phyloP scores from a whole-genome alignment of 306 rosid genomes.

The Vachellia collinsii region DNA sequence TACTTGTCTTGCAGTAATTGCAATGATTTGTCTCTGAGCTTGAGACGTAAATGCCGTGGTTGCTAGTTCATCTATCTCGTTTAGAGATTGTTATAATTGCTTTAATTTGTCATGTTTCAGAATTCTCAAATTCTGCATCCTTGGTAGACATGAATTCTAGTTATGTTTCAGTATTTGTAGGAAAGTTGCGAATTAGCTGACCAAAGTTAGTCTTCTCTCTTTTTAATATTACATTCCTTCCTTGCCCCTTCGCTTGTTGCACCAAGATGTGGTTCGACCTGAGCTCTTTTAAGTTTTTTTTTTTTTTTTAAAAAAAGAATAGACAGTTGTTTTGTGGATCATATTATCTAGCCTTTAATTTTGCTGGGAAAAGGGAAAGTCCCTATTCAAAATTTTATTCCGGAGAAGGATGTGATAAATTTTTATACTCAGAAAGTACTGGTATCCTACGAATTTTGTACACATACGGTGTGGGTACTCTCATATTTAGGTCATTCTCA shows the following conservation, averaged over 20 bases:
- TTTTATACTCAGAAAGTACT: too few species aligned
- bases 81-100: background rate
- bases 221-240: background rate
- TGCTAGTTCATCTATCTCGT: background rate
- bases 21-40: background rate
- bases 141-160: background rate
- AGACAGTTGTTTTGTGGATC: background rate
- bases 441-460: too few species aligned
- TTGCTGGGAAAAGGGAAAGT: too few species aligned
- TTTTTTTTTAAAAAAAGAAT: background rate
- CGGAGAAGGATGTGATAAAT: too few species aligned
- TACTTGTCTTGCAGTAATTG: background rate
- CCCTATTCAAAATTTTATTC: too few species aligned
- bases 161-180: background rate
- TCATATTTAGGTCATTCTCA: too few species aligned
- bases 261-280: background rate
- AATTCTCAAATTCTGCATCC: background rate
- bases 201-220: background rate
- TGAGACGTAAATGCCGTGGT: background rate
- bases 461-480: too few species aligned
- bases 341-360: background rate
- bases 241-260: background rate
- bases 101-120: background rate
- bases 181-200: background rate
- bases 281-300: background rate